Conservation (phyloP, 768 basidiomycete species). For the Boletus barrowsii region DNA sequence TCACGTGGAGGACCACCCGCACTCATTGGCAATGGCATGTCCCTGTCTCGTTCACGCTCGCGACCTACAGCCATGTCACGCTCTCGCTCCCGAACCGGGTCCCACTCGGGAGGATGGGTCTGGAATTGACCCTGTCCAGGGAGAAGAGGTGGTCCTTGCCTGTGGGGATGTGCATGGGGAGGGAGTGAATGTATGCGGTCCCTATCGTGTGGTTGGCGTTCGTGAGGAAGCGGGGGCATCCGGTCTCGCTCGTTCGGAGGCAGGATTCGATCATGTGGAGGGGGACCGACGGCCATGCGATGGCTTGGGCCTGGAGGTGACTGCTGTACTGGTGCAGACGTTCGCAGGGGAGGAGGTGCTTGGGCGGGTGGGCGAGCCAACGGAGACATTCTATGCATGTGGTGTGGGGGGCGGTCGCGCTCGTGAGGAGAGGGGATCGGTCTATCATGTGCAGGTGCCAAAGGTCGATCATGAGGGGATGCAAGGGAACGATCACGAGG, state of each 20-base stretch:
- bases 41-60: conserved; percentile 27
- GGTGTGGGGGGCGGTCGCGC: conserved; percentile 20
- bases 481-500: conserved; percentile 23
- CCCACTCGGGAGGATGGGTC: conserved; percentile 28
- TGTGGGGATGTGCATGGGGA: conserved; percentile 19
- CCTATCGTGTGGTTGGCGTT: conserved; percentile 21
- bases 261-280: conserved; percentile 23
- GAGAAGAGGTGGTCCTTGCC: conserved; percentile 16
- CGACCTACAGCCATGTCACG: conserved; percentile 14
- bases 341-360: conserved; percentile 11
- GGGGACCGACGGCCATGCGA: conserved; percentile 18
- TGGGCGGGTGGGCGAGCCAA: conserved; percentile 22
- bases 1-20: conserved; percentile 24
- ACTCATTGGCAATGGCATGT: conserved; percentile 13
- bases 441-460: conserved; percentile 22
- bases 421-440: conserved; percentile 25
- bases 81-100: conserved; percentile 24
- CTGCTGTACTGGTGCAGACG: conserved; percentile 16
- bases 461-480: conserved; percentile 22
- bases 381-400: conserved; percentile 25
- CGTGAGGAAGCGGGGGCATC: conserved; percentile 22
- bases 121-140: conserved; percentile 34
- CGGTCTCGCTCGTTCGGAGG: conserved; percentile 26
- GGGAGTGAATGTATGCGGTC: conserved; percentile 30
- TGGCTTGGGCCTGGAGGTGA: conserved; percentile 25